Evolutionary conservation across 2,329 filamentous ascomycete species (phyloP), one percentile per base, ranked within the genome.

Genomic region (Penicillium expansum): DNA sequence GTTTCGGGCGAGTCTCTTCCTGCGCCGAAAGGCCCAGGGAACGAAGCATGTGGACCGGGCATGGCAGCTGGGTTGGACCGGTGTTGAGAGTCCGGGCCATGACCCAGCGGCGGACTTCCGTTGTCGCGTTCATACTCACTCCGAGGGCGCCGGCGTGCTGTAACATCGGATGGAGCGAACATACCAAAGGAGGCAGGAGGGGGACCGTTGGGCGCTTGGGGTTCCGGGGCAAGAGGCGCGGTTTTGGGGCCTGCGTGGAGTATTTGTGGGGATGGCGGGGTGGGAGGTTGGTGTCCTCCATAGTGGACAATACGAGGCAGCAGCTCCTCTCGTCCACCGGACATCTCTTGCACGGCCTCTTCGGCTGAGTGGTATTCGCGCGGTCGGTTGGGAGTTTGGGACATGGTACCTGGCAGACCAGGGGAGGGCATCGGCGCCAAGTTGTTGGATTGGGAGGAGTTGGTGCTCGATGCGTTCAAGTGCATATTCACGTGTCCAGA

Each of bases 301-400:
- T 99, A 99, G 76, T 97, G 94, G 14, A 99, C 91, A 56, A 97
- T 86, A 75, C 93, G 94, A 22, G 94, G 94, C 49, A 97, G 81
- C 14, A 97, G 81, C 57, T 99, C 94, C 56, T 96, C 89, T 56
- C 94, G 86, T n/a, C 94, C 94, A 49, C 91, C 92, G 5, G 92
- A 88, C 60, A 99, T 77, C 62, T 94, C 91, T 56, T 91, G 90
- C 58, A 97, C 92, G 3, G 91, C 94, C 71, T 99, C 94, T 73
- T 99, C 94, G 13, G 94, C 94, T 4, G 93, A 97, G 67, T 92
- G 90, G 76, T 96, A 97, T 71, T 97, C 94, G 56, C 93, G 85
- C 11, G 87, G 81, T 58, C 93, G 86, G 50, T 73, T 75, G 1
- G 82, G 81, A 9, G 83, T 83, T 24, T 84, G 80, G 78, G 80